Evolutionary conservation across 768 basidiomycete genomes (phyloP).

Genomic region (Lentinula sp.): DNA sequence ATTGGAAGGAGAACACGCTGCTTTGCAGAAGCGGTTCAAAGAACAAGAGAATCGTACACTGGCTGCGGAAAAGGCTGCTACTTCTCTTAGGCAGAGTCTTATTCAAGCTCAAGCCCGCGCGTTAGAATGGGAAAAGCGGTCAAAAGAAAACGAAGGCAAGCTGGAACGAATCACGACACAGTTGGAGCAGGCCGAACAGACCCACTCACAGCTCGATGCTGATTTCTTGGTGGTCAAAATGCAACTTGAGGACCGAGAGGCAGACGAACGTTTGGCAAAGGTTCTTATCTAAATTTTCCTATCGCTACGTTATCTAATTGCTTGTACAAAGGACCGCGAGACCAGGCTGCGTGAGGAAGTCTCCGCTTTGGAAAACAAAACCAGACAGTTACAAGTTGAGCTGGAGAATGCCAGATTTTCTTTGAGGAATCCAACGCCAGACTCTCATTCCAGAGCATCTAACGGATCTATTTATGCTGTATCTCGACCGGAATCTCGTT

Average conservation of each 20-base stretch:
- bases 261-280: slow-evolving; percentile 60
- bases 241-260: slow-evolving; percentile 74
- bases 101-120: slow-evolving; percentile 72
- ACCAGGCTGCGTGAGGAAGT: slow-evolving; percentile 64
- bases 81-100: slow-evolving; percentile 55
- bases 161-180: slow-evolving; percentile 53
- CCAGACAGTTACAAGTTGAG: slow-evolving; percentile 52
- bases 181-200: slow-evolving; percentile 64
- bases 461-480: slow-evolving; percentile 35
- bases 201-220: slow-evolving; percentile 57
- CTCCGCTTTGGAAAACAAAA: slow-evolving; percentile 52
- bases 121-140: slow-evolving; percentile 75
- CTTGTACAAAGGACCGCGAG: slow-evolving; percentile 55
- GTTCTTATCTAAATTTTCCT: slow-evolving; percentile 28
- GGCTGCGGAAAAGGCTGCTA: slow-evolving; percentile 46
- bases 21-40: slow-evolving; percentile 65
- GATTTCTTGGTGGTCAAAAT: slow-evolving; percentile 63
- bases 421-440: slow-evolving; percentile 16
- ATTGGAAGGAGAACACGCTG: slow-evolving; percentile 61
- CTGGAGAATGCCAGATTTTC: slow-evolving; percentile 41
- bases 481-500: slow-evolving; percentile 69
- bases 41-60: slow-evolving; percentile 61
- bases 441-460: slow-evolving; percentile 17
- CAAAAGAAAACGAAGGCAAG: slow-evolving; percentile 62
- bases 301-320: background rate